Evolutionary conservation across 2,329 filamentous ascomycete genomes (phyloP).

Genomic region (Zymoseptoria crescenta): DNA sequence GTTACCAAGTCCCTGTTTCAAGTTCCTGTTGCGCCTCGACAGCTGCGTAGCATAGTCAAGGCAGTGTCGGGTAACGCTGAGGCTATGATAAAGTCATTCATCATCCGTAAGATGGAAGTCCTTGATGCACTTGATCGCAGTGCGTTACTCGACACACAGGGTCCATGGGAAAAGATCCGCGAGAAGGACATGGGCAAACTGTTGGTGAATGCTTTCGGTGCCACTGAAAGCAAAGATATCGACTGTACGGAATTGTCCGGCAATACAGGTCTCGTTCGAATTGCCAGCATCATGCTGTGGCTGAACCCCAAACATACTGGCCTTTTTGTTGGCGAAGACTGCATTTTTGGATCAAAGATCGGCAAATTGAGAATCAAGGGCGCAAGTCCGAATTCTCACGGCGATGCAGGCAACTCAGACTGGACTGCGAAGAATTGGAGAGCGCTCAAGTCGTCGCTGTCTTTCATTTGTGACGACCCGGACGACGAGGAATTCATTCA

Average conservation of each 20-base stretch:
- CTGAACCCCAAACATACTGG: background rate
- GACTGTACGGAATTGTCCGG: background rate
- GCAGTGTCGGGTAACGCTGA: background rate
- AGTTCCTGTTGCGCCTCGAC: background rate
- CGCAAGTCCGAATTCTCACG: too few relatives aligned
- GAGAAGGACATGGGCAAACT: background rate
- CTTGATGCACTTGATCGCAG: background rate
- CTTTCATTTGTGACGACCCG: background rate
- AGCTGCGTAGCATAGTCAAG: background rate
- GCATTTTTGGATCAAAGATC: background rate
- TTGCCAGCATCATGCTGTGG: background rate
- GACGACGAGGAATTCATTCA: background rate
- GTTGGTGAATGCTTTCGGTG: background rate
- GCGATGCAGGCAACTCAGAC: too few relatives aligned
- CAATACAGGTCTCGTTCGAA: background rate
- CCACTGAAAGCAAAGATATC: background rate
- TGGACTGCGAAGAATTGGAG: background rate
- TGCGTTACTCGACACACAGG: background rate
- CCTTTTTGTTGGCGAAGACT: background rate
- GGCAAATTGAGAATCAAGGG: background rate
- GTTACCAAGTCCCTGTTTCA: background rate
- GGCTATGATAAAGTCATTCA: background rate
- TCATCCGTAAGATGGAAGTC: background rate
- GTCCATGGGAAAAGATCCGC: background rate
- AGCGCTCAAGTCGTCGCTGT: background rate